A percentile compares a stretch with the other conserved stretches of the same genome.
Evolutionary conservation across 257 asterid genomes (phyloP).

Genomic region (Solanum rostratum): DNA sequence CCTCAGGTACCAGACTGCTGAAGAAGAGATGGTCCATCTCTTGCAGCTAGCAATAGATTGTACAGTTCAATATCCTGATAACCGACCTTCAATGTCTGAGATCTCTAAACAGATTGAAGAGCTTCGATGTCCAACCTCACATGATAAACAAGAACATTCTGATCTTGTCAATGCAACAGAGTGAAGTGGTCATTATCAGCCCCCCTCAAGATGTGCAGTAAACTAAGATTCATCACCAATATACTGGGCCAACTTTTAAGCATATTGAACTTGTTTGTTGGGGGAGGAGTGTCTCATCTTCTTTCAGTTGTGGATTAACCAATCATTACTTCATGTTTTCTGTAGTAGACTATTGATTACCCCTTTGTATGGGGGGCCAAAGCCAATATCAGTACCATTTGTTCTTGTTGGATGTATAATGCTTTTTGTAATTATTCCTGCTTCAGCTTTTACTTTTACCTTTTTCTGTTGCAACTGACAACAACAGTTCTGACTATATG

Average conservation of each 20-base stretch:
- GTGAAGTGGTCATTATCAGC: not conserved
- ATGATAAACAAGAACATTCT: slow-evolving; percentile 16
- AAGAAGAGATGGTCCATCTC: slow-evolving; percentile 78
- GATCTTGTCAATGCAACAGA: slow-evolving; percentile 44
- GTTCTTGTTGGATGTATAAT: slow-evolving; percentile 31
- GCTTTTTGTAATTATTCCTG: slow-evolving; percentile 20
- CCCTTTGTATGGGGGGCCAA: not conserved
- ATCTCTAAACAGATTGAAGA: slow-evolving; percentile 39
- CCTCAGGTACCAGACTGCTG: slow-evolving; percentile 36
- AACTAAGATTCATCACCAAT: slow-evolving; percentile 2
- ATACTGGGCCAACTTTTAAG: not conserved
- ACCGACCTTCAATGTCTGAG: slow-evolving; percentile 52
- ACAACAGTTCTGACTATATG: not conserved
- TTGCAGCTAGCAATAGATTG: slow-evolving; percentile 80
- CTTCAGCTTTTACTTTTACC: slow-evolving; percentile 32
- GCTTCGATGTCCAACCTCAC: slow-evolving; percentile 22
- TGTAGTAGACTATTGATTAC: not conserved
- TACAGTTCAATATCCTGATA: slow-evolving; percentile 67
- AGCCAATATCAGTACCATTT: slow-evolving; percentile 23
- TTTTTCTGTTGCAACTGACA: not conserved
- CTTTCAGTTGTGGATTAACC: slow-evolving; percentile 21
- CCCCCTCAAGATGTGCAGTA: not conserved
- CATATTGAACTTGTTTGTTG: slow-evolving; percentile 12
- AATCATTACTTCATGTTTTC: slow-evolving; percentile 15
- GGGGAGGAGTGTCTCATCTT: slow-evolving; percentile 1